Evolutionary conservation across 164 flowering plant species (phyloP).

Genomic region (Houttuynia cordata): DNA sequence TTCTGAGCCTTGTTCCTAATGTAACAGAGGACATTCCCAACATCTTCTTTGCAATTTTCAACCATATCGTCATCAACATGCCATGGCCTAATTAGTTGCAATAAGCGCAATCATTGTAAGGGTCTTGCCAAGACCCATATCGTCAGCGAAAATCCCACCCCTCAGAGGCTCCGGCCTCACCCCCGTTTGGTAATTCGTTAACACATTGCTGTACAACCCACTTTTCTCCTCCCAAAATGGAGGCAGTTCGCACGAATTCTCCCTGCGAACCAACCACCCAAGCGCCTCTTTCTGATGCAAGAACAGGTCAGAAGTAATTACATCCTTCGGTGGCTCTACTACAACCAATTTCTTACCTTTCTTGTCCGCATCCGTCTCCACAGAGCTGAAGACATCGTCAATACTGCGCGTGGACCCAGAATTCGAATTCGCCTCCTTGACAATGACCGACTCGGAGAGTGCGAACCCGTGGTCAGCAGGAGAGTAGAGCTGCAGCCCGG

Average conservation of each 20-base stretch:
- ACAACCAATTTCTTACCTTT: constrained; percentile 13
- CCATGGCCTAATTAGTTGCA: constrained; percentile 45
- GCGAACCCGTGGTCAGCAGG: constrained; percentile 24
- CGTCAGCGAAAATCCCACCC: constrained; percentile 94
- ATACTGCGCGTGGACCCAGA: constrained; percentile 19
- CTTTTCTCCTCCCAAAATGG: constrained; percentile 84
- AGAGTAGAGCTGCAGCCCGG: constrained; percentile 42
- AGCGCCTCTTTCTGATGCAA: constrained; percentile 77
- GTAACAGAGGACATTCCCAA: constrained; percentile 5
- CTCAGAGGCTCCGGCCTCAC: constrained; percentile 58
- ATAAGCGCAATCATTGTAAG: constrained; percentile 77
- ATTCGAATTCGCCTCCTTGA: constrained; percentile 31
- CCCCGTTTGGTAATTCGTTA: constrained; percentile 47
- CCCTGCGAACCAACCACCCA: constrained; percentile 73
- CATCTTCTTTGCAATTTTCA: constrained; percentile 12
- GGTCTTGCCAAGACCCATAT: constrained; percentile 96
- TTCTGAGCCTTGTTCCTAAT: constrained; percentile 27
- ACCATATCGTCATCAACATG: constrained; percentile 1
- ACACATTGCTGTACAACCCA: constrained; percentile 49
- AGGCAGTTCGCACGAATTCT: constrained; percentile 61
- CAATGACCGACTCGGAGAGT: constrained; percentile 48
- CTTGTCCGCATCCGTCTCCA: constrained; percentile 28
- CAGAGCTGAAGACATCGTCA: constrained; percentile 63
- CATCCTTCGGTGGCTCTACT: constrained; percentile 49
- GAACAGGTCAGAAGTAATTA: constrained; percentile 50